Base-by-base conservation (phyloP, 805 yeast species). In the Yueomyces sp. region DNA sequence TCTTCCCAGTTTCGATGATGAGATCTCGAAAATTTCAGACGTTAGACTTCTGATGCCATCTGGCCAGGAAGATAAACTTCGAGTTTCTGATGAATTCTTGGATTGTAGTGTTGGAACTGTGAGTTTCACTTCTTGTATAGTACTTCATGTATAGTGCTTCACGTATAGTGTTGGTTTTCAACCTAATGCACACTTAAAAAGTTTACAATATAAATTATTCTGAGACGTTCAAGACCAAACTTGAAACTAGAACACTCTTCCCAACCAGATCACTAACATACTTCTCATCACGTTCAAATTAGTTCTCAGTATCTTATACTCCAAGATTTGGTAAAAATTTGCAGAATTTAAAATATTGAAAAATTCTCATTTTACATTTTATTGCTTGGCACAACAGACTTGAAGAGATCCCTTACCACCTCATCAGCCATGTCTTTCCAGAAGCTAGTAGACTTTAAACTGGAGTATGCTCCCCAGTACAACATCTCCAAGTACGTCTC, bases 401-500 rank as follows among this genome's bases (percentile, higher is more conserved):
- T 11, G 11, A 36, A 26, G 19, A 39, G 27, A 19, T 19, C 19
- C 19, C 19, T 19, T 19, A 19, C 19, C 19, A 19, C 19, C 19
- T 19, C 19, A 19, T 19, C 19, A 19, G 19, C 9, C 29, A 59
- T 59, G 64, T 50, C 45, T 5, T 73, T 75, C 48, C 63, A 67
- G 45, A 60, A 70, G 34, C 59, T 73, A 38, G 59, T 73, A 1
- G 62, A 70, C 2, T 82, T 83, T 52, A 73, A 74, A 38, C 78
- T 82, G 39, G 84, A 78, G n/a, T 84, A 79, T 56, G 84, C 88
- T 2, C 88, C 92, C 1, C 74, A 81, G 0, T 53, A 59, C 32
- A 64, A 60, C 32, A 69, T 83, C 47, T 76, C 79, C 42, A 85
- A 84, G 58, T 88, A 94, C 87, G 66, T 70, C 38, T 86, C 96